Evolutionary conservation across 345 rosid species (phyloP).

Genomic region (Camelina sativa): DNA sequence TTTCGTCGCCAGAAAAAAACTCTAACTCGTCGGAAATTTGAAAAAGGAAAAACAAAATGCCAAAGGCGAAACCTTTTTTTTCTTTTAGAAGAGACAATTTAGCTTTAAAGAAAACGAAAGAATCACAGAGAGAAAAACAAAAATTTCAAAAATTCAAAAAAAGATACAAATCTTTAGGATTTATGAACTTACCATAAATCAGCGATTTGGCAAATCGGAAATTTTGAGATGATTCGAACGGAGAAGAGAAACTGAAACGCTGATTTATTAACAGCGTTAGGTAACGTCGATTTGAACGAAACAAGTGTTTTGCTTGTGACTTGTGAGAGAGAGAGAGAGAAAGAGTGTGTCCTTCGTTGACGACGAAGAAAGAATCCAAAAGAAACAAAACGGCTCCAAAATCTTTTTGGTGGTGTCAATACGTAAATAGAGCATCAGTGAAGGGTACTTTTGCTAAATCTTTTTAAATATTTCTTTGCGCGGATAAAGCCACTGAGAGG

Average conservation of each 20-base stretch:
- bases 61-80: background rate
- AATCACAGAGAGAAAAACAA: background rate
- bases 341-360: constrained; percentile 28
- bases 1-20: constrained; percentile 33
- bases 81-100: background rate
- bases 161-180: constrained; percentile 33
- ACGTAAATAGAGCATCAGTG: constrained; percentile 7
- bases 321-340: too few species aligned
- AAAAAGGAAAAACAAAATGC: background rate
- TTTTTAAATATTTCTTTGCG: constrained; percentile 45
- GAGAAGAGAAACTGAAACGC: constrained; percentile 38
- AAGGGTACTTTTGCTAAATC: constrained; percentile 43
- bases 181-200: constrained; percentile 53
- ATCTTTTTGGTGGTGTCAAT: constrained; percentile 11
- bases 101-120: constrained; percentile 28
- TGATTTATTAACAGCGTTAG: constrained; percentile 49
- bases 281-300: constrained; percentile 43
- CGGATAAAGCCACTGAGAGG: constrained; percentile 44
- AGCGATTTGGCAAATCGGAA: constrained; percentile 28
- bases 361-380: constrained; percentile 3
- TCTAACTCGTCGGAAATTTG: background rate
- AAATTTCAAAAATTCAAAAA: constrained; percentile 29
- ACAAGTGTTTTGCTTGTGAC: background rate
- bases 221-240: constrained; percentile 22
- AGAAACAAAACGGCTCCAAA: constrained; percentile 31